Conservation (phyloP, 805 yeast genomes). For the Pichia insulana region DNA sequence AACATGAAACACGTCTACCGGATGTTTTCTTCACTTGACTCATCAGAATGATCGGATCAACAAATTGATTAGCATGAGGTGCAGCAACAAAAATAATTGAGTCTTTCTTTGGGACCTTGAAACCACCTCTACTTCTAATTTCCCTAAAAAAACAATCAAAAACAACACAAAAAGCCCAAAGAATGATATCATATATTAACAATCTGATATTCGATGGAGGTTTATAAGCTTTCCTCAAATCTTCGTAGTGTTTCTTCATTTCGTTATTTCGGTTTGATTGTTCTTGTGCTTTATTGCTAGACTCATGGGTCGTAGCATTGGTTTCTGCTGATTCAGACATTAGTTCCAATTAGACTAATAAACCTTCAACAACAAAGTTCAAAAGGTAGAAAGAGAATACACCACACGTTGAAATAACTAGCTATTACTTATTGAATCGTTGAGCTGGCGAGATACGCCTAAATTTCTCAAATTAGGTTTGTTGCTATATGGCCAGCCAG, state of each 20-base stretch:
- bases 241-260: conserved; percentile 8
- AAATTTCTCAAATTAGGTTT: too few relatives aligned
- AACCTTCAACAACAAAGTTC: too few relatives aligned
- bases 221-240: conserved; percentile 20
- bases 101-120: conserved; percentile 48
- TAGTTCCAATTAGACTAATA: too few relatives aligned
- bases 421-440: too few relatives aligned
- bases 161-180: conserved; percentile 37
- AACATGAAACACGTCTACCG: conserved; percentile 39
- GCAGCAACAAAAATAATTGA: conserved; percentile 76
- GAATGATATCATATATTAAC: conserved; percentile 40
- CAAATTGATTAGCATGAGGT: conserved; percentile 85
- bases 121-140: conserved; percentile 64
- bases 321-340: neutral
- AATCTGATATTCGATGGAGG: conserved; percentile 33
- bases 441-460: too few relatives aligned
- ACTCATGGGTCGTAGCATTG: neutral
- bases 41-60: conserved; percentile 66
- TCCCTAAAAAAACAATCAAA: conserved; percentile 66
- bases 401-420: neutral
- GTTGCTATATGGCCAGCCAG: too few relatives aligned
- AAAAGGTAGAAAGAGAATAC: neutral
- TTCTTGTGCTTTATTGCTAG: neutral
- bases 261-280: neutral
- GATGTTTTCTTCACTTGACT: conserved; percentile 57